Evolutionary conservation across 371 early-diverging fungal genomes (phyloP), one percentile per base, ranked within the genome.

Genomic region (Syncephalastrum contaminatum): DNA sequence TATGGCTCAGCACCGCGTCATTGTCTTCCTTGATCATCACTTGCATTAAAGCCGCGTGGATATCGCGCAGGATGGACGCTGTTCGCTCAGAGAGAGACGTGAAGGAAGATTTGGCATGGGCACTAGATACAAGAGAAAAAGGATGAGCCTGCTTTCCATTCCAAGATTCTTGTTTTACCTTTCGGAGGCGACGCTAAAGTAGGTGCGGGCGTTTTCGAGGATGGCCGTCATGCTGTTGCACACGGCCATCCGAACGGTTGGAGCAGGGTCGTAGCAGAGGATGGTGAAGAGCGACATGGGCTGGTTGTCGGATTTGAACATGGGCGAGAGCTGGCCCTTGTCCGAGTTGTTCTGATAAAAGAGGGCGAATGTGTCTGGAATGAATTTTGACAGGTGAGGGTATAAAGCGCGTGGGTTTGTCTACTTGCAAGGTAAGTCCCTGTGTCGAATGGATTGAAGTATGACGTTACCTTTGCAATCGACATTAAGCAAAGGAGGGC

Each of bases 131-230:
- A 5, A 25, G 30, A 39, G 10, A 1, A 56, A 12, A 14, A 22
- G 3, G 1, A 42, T 43, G 4, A 6, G 21, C 13, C 18, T 46
- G 12, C 30, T 43, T 42, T 41, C n/a, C n/a, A n/a, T n/a, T n/a
- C n/a, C n/a, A n/a, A n/a, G n/a, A n/a, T n/a, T n/a, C n/a, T n/a
- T n/a, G n/a, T n/a, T n/a, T n/a, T 66, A 80, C 83, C 79, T 67
- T 52, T 80, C 86, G 43, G 76, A 75, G 1, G 88, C 88, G 27
- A 85, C 66, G 24, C 81, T 70, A 4, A 88, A 58, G 53, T 86
- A 88, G 43, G 79, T 75, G 25, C 80, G 81, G 3, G 86, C 79
- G 6, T 79, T 82, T 58, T 82, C 77, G 3, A 87, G 54, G 58
- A 88, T 78, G 5, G 84, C 62, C n/a, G 69, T 67, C 8, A 88